Evolutionary conservation across 139 green algal genomes (phyloP), one percentile per base, ranked within the genome.

Genomic region (Chlorella vulgaris): DNA sequence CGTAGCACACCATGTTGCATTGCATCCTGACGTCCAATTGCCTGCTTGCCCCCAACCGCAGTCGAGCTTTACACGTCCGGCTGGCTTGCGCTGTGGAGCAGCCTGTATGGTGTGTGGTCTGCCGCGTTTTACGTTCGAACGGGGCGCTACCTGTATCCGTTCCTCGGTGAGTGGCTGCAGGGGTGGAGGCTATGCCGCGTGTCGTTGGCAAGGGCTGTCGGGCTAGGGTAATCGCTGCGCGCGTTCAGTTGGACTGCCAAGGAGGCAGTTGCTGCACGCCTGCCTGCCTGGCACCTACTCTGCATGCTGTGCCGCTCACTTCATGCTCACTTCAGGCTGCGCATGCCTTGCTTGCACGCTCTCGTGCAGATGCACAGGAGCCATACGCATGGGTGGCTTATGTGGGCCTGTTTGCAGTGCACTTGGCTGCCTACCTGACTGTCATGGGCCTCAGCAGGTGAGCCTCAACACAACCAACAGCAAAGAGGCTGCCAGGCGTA

Each of bases 71-170:
- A 55, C 42, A 35, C 35, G 21, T 47, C 60, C 0, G 76, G 76
- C 42, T 82, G 65, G 60, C 29, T 82, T 47, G 76, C 76, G 13
- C 43, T 82, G 29, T 74, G 62, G 62, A 31, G 29, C 39, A 66
- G 39, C 29, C 39, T 74, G 29, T 82, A 55, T 29, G 76, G 60
- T 3, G 63, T 61, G 26, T 82, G 76, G 76, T 82, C 76, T 4
- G 43, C 28, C 3, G 18, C 65, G 13, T 74, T 67, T 43, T 51
- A 74, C 63, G 31, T 19, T 3, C 40, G 62, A 42, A 74, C 38
- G 22, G 43, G 63, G 26, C 63, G 76, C 40, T 74, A 66, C 62
- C 74, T 82, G 33, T 82, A 82, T 43, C 76, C 76, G 2, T 82
- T 82, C 63, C 43, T 82, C 28, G 74, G 60, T 58, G 73, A 0